phyloP scores from a whole-genome alignment of 139 green algal species.

The Chlorella vulgaris region DNA sequence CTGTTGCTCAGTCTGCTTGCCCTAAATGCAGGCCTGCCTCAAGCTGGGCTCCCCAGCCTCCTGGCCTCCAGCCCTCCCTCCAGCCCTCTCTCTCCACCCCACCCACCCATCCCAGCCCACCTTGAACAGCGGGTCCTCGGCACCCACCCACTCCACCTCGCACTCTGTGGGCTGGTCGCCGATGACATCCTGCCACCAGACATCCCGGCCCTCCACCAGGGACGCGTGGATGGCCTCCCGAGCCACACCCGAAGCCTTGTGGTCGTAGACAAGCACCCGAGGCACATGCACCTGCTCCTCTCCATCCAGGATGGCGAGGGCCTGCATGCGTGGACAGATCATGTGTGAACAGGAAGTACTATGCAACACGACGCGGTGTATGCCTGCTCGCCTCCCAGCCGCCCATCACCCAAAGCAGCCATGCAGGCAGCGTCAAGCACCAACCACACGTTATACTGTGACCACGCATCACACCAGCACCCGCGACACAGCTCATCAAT shows the following conservation, averaged over 20 bases:
- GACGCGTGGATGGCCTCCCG: slow-evolving; percentile 5
- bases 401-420: no score
- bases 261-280: slow-evolving; percentile 81
- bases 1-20: no score
- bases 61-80: background rate
- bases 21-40: no score
- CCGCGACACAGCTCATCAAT: no score
- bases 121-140: slow-evolving; percentile 94
- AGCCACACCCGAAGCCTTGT: slow-evolving; percentile 41
- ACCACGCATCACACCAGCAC: no score
- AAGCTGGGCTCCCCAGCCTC: background rate
- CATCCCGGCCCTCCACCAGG: slow-evolving; percentile 59
- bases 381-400: no score
- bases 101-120: slow-evolving; percentile 50
- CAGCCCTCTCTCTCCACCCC: background rate
- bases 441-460: no score
- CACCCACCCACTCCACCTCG: slow-evolving; percentile 85
- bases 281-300: slow-evolving; percentile 43
- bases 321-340: slow-evolving; percentile 20
- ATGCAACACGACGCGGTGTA: no score
- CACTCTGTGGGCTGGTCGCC: slow-evolving; percentile 62
- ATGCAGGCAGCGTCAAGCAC: no score
- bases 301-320: slow-evolving; percentile 39
- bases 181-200: slow-evolving; percentile 88
- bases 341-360: background rate